Evolutionary conservation across 2,329 filamentous ascomycete species (phyloP), one percentile per base, ranked within the genome.

Genomic region (Stemphylium vesicarium): DNA sequence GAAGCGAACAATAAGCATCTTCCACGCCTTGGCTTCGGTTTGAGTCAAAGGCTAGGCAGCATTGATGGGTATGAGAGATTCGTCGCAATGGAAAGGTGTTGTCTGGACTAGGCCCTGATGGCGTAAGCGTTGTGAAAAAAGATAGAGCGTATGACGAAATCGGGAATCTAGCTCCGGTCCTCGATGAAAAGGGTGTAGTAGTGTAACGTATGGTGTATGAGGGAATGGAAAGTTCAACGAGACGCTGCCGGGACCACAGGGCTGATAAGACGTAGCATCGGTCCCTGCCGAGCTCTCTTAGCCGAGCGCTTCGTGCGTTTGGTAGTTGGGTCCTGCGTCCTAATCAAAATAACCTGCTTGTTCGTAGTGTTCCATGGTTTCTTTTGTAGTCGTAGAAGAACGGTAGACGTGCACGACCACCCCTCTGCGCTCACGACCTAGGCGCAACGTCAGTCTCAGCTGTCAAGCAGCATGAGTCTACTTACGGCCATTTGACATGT

Each of bases 391-490:
- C 22, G 22, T 24, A 24, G 22, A 24, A 9, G 29, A 41, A 18
- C 12, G 7, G 26, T 66, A 70, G 1, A 73, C 64, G 3, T 47
- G 36, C 8, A 73, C 71, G 2, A 73, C 53, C 1, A 74, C 64
- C 9, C 71, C 71, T 16, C 71, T 49, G 42, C 60, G 50, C 22
- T 66, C 42, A 0, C 4, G 26, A 2, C 70, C 70, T 74, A 10
- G 4, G n/a, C 4, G 26, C 7, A 24, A 16, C 15, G 45, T 32
- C 13, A 33, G 29, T 8, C 10, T 10, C 11, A 9, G 13, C 44
- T 5, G 22, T 50, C 2, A 35, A 9, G 15, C 5, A 4, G 1
- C 4, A 10, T 22, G 7, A 26, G 15, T 11, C 35, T 10, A 61
- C 67, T 53, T 57, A 73, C 69, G 51, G 2, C 59, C 58, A 38